A percentile compares a stretch with the other conserved stretches of the same genome.
phyloP scores from a whole-genome alignment of 179 eudicot species.

The Silene coronaria region DNA sequence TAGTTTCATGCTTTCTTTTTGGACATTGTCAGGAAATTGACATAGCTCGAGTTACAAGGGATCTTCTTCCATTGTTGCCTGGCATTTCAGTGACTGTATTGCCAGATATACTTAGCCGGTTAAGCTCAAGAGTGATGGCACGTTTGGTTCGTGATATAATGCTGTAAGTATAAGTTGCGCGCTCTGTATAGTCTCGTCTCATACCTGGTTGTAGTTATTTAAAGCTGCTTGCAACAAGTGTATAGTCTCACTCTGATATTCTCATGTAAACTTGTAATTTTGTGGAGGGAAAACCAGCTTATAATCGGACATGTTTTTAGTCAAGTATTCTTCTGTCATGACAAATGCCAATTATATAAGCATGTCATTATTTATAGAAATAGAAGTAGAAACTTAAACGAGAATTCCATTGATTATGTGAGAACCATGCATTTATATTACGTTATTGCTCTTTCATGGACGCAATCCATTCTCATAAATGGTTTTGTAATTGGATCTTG shows the following conservation, averaged over 20 bases:
- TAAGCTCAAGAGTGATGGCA: constrained; percentile 74
- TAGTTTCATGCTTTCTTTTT: constrained; percentile 6
- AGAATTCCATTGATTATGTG: too few species aligned
- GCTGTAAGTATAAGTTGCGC: constrained; percentile 11
- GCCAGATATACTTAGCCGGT: constrained; percentile 70
- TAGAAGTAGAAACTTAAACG: too few species aligned
- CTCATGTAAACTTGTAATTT: background rate
- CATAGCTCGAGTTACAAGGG: constrained; percentile 47
- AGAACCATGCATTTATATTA: too few species aligned
- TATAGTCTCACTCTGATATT: background rate
- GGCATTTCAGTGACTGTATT: constrained; percentile 66
- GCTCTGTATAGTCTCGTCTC: background rate
- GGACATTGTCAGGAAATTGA: constrained; percentile 41
- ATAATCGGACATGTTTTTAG: background rate
- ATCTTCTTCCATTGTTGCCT: constrained; percentile 74
- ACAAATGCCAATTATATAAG: background rate
- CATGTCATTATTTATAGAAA: too few species aligned
- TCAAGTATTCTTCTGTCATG: background rate
- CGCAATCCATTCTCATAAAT: too few species aligned
- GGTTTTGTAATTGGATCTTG: too few species aligned
- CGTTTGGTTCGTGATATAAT: constrained; percentile 65
- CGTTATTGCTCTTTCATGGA: too few species aligned
- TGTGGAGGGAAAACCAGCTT: background rate
- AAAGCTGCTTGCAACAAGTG: constrained; percentile 1
- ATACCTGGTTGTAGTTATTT: background rate